Conservation (phyloP, 331 rosid species). For the Rosa hybrid region DNA sequence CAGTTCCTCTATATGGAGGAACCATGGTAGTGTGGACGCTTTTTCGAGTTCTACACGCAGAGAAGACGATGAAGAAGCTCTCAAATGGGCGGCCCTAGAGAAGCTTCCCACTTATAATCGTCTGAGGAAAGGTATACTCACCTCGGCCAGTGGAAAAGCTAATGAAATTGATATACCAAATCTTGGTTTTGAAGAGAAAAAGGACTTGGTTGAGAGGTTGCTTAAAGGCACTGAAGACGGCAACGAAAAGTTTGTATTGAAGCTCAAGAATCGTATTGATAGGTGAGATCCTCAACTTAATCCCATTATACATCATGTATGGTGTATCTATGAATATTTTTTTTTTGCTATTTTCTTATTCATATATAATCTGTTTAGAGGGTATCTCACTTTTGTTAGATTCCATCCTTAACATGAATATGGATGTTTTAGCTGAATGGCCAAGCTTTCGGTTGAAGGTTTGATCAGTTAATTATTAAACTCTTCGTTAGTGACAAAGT, state of each 20-base stretch:
- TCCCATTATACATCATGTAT: not conserved
- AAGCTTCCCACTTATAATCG: conserved; percentile 73
- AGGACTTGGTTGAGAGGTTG: conserved; percentile 53
- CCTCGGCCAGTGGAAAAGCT: conserved; percentile 38
- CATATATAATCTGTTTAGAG: too few species aligned
- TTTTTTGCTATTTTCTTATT: not conserved
- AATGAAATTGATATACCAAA: conserved; percentile 47
- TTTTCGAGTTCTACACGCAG: conserved; percentile 39
- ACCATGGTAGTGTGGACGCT: conserved; percentile 21
- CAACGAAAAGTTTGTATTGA: conserved; percentile 59
- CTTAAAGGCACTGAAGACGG: conserved; percentile 54
- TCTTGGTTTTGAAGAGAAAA: conserved; percentile 46
- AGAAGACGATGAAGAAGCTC: conserved; percentile 64
- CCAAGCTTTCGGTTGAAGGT: too few species aligned
- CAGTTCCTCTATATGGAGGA: conserved; percentile 46
- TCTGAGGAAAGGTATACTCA: conserved; percentile 59
- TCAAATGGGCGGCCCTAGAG: conserved; percentile 74
- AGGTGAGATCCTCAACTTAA: conserved; percentile 30
- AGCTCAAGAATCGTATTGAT: conserved; percentile 53
- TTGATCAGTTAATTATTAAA: not conserved
- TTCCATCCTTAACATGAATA: too few species aligned
- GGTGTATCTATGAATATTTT: not conserved
- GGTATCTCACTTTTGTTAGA: too few species aligned
- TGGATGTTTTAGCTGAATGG: too few species aligned
- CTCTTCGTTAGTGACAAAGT: not conserved